phyloP scores from a whole-genome alignment of 176 grass and related monocot genomes.

The Rhynchospora pubera region DNA sequence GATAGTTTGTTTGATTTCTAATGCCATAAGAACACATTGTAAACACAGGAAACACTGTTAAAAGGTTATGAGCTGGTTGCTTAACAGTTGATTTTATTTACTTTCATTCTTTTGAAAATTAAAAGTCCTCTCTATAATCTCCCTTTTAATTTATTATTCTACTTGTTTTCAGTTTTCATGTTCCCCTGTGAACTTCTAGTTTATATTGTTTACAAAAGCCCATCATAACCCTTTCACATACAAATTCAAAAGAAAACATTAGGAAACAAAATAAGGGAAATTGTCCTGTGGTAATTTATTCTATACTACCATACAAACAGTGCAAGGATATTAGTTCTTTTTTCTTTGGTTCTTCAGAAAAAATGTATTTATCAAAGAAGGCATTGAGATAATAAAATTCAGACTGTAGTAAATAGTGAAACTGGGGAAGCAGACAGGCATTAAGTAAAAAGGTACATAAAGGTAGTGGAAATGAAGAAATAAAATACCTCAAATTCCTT shows the following conservation, averaged over 20 bases:
- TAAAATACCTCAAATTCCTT: slow-evolving; percentile 84
- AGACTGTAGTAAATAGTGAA: neutral
- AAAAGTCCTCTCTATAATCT: neutral
- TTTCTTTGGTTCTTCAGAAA: neutral
- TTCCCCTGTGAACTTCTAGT: neutral
- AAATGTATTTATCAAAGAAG: neutral
- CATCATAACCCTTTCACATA: neutral
- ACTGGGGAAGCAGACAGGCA: neutral
- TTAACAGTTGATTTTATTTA: neutral
- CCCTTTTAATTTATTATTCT: neutral
- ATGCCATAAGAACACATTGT: neutral
- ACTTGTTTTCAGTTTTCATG: neutral
- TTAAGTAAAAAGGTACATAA: neutral
- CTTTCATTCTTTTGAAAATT: neutral
- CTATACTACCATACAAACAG: neutral
- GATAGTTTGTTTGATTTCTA: neutral
- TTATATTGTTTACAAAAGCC: neutral
- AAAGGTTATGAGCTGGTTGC: neutral
- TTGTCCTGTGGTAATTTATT: neutral
- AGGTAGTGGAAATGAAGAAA: neutral
- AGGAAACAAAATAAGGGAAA: neutral
- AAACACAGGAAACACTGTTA: neutral
- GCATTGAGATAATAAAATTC: neutral
- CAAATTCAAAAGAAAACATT: neutral
- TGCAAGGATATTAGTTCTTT: neutral